Percentiles rank a stretch among this genome's conserved stretches.
Conservation (phyloP, 495 filamentous ascomycete genomes). For the Daldinia grandis region DNA sequence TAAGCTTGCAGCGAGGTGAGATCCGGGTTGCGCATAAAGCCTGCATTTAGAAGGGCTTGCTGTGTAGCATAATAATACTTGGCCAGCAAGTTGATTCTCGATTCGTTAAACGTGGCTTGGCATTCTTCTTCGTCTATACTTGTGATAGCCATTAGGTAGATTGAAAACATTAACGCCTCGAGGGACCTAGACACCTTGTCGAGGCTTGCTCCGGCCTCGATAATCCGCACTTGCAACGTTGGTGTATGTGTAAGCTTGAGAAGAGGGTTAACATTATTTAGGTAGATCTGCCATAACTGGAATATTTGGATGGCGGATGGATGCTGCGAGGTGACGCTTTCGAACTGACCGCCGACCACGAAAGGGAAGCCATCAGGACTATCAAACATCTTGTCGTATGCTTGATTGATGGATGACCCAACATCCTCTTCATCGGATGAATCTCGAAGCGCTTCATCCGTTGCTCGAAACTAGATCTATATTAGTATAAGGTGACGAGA, state of each 20-base stretch:
- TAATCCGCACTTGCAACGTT: conserved; percentile 64
- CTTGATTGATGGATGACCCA: conserved; percentile 60
- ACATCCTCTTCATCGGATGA: conserved; percentile 70
- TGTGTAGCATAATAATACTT: conserved; percentile 61
- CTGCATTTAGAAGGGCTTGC: conserved; percentile 65
- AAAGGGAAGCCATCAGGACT: conserved; percentile 67
- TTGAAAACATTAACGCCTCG: conserved; percentile 65
- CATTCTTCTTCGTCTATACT: conserved; percentile 63
- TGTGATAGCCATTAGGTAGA: conserved; percentile 63
- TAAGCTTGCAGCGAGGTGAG: conserved; percentile 64
- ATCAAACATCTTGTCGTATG: conserved; percentile 63
- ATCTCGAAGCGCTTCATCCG: conserved; percentile 56
- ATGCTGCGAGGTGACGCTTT: conserved; percentile 65
- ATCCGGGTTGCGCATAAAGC: conserved; percentile 64
- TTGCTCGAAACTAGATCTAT: conserved; percentile 50
- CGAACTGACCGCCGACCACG: conserved; percentile 58
- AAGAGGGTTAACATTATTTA: conserved; percentile 75
- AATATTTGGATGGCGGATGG: conserved; percentile 74
- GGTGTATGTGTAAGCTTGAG: conserved; percentile 73
- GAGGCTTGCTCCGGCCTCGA: conserved; percentile 58
- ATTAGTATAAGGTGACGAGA: conserved; percentile 14
- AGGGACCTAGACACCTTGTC: conserved; percentile 57
- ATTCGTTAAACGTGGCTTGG: conserved; percentile 58
- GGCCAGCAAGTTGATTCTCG: conserved; percentile 51
- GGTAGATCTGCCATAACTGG: conserved; percentile 75